These are phyloP conservation scores for Pythium dissotocum DNA, from an alignment of 352 stramenopile species.

Conservation along the genomic window DNA sequence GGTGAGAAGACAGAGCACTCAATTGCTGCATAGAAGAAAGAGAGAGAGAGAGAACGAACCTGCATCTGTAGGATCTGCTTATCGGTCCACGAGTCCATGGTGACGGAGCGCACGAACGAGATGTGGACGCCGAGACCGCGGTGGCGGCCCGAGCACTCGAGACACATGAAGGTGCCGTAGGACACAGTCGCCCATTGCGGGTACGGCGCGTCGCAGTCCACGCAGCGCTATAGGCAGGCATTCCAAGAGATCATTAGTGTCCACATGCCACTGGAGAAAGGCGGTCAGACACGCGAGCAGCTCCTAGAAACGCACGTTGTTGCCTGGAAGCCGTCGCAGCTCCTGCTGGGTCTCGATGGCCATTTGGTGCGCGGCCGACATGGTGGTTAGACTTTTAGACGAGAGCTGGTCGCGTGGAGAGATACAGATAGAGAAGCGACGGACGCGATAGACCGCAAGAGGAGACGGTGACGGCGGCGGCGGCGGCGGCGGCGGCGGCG, in stretches of 20 bases:
- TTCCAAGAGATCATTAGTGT: conserved; percentile 6
- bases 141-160: conserved; percentile 93
- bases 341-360: conserved; percentile 84
- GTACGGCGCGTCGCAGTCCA: conserved; percentile 94
- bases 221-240: conserved; percentile 64
- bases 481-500: not conserved
- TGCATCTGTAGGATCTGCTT: conserved; percentile 88
- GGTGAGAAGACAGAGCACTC: not conserved
- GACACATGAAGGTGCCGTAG: conserved; percentile 95
- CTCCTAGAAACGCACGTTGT: conserved; percentile 60
- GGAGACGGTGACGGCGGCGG: not conserved
- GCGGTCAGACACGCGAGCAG: not conserved
- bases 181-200: conserved; percentile 94
- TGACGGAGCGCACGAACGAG: conserved; percentile 90
- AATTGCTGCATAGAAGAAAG: not conserved
- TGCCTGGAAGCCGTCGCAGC: conserved; percentile 75
- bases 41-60: conserved; percentile 25
- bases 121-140: conserved; percentile 92
- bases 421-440: not conserved
- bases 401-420: not conserved
- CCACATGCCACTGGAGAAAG: not conserved
- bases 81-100: conserved; percentile 88
- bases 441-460: not conserved
- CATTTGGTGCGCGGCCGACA: conserved; percentile 73
- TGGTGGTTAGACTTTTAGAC: conserved; percentile 5